A percentile compares a stretch with the other conserved stretches of the same genome.
These are phyloP conservation scores for Auxenochlorella pyrenoidosa DNA, from an alignment of 139 green algal genomes.

Conservation along the genomic window DNA sequence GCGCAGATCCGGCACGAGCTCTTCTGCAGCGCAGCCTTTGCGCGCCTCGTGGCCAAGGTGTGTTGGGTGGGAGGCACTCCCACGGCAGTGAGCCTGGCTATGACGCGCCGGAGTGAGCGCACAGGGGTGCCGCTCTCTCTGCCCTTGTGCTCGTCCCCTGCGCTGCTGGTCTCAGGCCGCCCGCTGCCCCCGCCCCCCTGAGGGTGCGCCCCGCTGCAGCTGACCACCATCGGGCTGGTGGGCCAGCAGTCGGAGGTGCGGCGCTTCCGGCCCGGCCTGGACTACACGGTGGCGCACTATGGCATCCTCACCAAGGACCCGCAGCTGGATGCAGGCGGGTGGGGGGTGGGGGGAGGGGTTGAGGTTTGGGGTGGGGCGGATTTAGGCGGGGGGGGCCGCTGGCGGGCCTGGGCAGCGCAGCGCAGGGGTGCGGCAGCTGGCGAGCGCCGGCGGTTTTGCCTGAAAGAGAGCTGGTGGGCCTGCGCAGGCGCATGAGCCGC, in stretches of 20 bases:
- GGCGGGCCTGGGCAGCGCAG: too few species aligned
- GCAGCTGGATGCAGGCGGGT: slow-evolving; percentile 29
- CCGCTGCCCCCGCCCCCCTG: neutral
- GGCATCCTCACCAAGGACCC: slow-evolving; percentile 63
- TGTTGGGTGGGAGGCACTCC: too few species aligned
- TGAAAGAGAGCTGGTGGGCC: too few species aligned
- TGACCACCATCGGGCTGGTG: slow-evolving; percentile 63
- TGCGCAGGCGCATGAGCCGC: too few species aligned
- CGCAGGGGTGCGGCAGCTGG: too few species aligned
- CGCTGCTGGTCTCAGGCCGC: neutral
- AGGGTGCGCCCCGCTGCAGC: neutral
- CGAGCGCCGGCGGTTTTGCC: too few species aligned
- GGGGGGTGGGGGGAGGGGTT: neutral
- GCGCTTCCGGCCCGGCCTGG: slow-evolving; percentile 82
- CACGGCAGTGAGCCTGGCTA: too few species aligned
- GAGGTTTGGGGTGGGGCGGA: neutral
- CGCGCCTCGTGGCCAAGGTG: slow-evolving; percentile 65
- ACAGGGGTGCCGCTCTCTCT: too few species aligned
- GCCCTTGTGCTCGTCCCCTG: too few species aligned
- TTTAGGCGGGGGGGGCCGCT: too few species aligned
- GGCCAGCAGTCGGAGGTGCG: slow-evolving; percentile 65
- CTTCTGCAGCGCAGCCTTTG: slow-evolving; percentile 71
- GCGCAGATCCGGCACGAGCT: slow-evolving; percentile 48
- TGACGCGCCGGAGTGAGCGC: too few species aligned
- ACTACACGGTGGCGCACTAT: slow-evolving; percentile 90